These are phyloP conservation scores for Dendrocalamus sinicus DNA, from an alignment of 176 grass and related monocot species.

Conservation along the genomic window DNA sequence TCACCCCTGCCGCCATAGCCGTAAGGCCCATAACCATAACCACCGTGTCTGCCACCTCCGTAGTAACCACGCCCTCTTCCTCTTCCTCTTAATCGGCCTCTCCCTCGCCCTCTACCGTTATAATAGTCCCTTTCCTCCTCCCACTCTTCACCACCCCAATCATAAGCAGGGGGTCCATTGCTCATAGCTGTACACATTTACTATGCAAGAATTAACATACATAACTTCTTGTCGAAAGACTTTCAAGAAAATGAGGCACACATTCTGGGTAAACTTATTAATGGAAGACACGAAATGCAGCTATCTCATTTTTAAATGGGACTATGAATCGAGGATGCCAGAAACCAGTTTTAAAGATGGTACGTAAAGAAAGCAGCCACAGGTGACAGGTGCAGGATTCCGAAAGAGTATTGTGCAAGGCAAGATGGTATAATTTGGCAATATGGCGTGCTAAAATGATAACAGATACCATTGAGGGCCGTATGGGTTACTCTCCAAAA, in stretches of 20 bases:
- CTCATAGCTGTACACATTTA: constrained; percentile 54
- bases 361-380: neutral
- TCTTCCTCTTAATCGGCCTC: constrained; percentile 49
- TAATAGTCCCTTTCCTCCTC: constrained; percentile 62
- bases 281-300: neutral
- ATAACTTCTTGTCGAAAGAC: neutral
- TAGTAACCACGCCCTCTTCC: constrained; percentile 59
- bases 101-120: constrained; percentile 52
- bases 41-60: constrained; percentile 59
- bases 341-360: neutral
- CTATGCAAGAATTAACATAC: constrained; percentile 31
- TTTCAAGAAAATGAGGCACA: neutral
- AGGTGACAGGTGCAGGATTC: neutral
- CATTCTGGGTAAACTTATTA: neutral
- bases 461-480: neutral
- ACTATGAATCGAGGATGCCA: neutral
- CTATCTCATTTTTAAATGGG: neutral
- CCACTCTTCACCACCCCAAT: constrained; percentile 50
- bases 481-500: neutral
- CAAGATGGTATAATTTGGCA: neutral
- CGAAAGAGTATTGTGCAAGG: neutral
- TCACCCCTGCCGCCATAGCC: constrained; percentile 53
- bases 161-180: constrained; percentile 57
- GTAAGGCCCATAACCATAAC: constrained; percentile 56
- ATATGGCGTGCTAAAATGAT: neutral